Percentiles rank a stretch among this genome's conserved stretches.
phyloP scores from a whole-genome alignment of 345 rosid genomes.

The Mangifera indica region DNA sequence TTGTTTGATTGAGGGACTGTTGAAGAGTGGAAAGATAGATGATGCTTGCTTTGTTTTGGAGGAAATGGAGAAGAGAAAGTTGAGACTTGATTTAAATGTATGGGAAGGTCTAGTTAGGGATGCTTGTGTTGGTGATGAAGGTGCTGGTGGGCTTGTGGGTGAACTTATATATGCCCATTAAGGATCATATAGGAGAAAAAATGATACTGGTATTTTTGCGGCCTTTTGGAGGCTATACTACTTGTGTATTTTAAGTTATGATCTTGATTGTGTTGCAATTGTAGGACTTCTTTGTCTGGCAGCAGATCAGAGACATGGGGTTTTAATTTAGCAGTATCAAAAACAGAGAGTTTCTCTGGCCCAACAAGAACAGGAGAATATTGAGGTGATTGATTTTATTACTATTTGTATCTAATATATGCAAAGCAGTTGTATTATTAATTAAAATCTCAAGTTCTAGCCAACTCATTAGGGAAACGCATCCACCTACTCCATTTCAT shows the following conservation, averaged over 20 bases:
- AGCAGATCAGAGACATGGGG: neutral
- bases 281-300: neutral
- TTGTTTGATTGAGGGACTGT: constrained; percentile 51
- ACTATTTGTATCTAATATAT: too few relatives aligned
- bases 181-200: neutral
- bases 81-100: constrained; percentile 43
- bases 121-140: constrained; percentile 36
- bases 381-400: too few relatives aligned
- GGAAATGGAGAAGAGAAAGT: constrained; percentile 68
- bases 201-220: neutral
- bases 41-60: constrained; percentile 67
- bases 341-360: neutral
- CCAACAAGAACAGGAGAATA: too few relatives aligned
- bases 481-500: constrained; percentile 39
- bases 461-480: too few relatives aligned
- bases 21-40: constrained; percentile 51
- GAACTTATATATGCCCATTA: constrained; percentile 28
- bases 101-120: constrained; percentile 56
- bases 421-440: neutral
- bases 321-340: neutral
- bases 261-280: neutral
- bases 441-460: neutral
- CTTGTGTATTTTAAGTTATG: neutral
- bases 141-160: constrained; percentile 38
- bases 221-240: neutral